Conservation (phyloP, 192 early-diverging fungal species). For the Podila minutissima region DNA sequence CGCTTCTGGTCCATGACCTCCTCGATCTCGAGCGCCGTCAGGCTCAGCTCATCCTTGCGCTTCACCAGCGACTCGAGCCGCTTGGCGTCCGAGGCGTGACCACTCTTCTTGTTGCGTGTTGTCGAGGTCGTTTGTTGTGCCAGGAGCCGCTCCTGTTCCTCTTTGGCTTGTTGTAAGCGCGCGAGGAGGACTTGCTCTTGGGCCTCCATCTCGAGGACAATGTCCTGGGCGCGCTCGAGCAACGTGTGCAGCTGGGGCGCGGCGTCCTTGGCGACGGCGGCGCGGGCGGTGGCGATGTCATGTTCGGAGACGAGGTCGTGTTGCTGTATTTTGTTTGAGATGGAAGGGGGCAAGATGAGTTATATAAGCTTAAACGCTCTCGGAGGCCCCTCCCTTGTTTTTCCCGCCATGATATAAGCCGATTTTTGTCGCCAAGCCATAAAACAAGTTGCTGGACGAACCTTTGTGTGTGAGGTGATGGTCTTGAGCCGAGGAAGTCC, state of each 20-base stretch:
- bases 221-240: slow-evolving; percentile 17
- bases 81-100: slow-evolving; percentile 31
- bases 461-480: slow-evolving; percentile 40
- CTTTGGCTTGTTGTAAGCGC: neutral
- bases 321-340: slow-evolving; percentile 2
- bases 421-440: neutral
- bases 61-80: slow-evolving; percentile 30
- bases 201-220: slow-evolving; percentile 13
- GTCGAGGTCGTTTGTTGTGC: neutral
- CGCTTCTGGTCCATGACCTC: slow-evolving; percentile 35
- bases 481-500: slow-evolving; percentile 40
- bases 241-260: slow-evolving; percentile 15
- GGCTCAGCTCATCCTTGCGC: slow-evolving; percentile 44
- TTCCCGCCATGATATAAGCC: too few relatives aligned
- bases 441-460: neutral
- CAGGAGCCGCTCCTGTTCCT: slow-evolving; percentile 9
- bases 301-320: slow-evolving; percentile 42
- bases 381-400: too few relatives aligned
- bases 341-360: too few relatives aligned
- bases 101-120: neutral
- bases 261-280: slow-evolving; percentile 18
- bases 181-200: slow-evolving; percentile 25
- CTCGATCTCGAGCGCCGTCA: slow-evolving; percentile 26
- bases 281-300: slow-evolving; percentile 23
- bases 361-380: too few relatives aligned